Evolutionary conservation across 2,329 filamentous ascomycete species (phyloP).

Genomic region (Claviceps paspali): DNA sequence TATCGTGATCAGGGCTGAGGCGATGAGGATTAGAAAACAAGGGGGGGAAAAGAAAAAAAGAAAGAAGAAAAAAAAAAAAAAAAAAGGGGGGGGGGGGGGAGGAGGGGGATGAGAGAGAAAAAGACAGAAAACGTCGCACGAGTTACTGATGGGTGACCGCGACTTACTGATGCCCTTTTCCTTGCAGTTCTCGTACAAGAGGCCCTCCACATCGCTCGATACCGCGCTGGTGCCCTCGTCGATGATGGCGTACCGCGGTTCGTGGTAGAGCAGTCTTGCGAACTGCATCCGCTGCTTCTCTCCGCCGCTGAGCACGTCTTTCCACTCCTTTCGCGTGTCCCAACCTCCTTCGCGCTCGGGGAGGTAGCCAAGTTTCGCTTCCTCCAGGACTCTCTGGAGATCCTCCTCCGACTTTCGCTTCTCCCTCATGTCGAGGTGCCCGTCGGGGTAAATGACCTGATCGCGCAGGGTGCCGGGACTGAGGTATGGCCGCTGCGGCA

Average conservation of each 20-base stretch:
- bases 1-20: slow-evolving; percentile 76
- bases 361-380: slow-evolving; percentile 75
- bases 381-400: slow-evolving; percentile 63
- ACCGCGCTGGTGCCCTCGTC: slow-evolving; percentile 94
- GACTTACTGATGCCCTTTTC: slow-evolving; percentile 78
- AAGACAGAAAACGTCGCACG: neutral
- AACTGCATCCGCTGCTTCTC: slow-evolving; percentile 96
- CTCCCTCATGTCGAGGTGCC: slow-evolving; percentile 82
- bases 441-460: slow-evolving; percentile 95
- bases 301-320: slow-evolving; percentile 89
- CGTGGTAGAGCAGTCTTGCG: slow-evolving; percentile 81
- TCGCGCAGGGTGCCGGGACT: slow-evolving; percentile 86
- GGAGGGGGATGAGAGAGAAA: too few species aligned
- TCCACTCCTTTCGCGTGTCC: slow-evolving; percentile 97
- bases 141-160: neutral
- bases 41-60: neutral
- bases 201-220: slow-evolving; percentile 81
- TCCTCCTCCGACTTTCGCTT: slow-evolving; percentile 65
- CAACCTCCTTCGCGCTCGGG: slow-evolving; percentile 87
- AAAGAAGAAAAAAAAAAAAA: too few species aligned
- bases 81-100: too few species aligned
- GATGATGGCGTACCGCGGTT: slow-evolving; percentile 84
- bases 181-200: slow-evolving; percentile 88
- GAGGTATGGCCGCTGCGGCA: slow-evolving; percentile 86
- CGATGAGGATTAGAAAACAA: slow-evolving; percentile 5